These are phyloP conservation scores for Ogataea henricii DNA, from an alignment of 805 yeast species.

Conservation along the genomic window DNA sequence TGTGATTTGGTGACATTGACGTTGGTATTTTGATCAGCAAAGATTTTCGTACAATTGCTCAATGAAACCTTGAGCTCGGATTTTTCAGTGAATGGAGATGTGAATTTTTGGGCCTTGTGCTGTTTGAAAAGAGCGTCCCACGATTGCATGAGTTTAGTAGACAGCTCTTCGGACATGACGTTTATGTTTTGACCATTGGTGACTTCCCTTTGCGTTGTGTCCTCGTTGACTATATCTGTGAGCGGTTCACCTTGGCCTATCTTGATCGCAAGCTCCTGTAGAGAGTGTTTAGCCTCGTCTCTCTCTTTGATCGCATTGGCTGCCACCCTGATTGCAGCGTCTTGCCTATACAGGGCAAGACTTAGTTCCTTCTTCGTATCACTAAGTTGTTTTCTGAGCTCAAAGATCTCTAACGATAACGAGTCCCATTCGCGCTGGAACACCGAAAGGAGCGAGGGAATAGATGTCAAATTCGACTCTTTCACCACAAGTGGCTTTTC, in stretches of 20 bases:
- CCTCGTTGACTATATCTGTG: constrained; percentile 15
- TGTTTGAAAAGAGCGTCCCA: constrained; percentile 20
- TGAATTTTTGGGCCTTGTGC: constrained; percentile 25
- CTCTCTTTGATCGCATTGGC: constrained; percentile 72
- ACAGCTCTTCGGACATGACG: constrained; percentile 6
- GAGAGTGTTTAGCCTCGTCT: constrained; percentile 69
- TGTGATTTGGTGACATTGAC: constrained; percentile 3
- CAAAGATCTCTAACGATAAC: constrained; percentile 75
- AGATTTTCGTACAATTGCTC: constrained; percentile 4
- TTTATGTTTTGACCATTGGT: constrained; percentile 19
- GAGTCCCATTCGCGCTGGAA: constrained; percentile 93
- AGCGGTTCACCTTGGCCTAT: constrained; percentile 32
- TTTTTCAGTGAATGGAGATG: constrained; percentile 15
- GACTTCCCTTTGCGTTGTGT: constrained; percentile 20
- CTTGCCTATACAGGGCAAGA: constrained; percentile 77
- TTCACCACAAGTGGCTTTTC: constrained; percentile 22
- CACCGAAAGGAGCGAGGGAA: constrained; percentile 73
- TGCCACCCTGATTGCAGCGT: constrained; percentile 88
- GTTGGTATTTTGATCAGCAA: constrained; percentile 11
- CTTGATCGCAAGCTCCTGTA: constrained; percentile 54
- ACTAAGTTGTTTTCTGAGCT: constrained; percentile 69
- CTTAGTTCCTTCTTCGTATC: constrained; percentile 72
- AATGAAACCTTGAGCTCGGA: constrained; percentile 4
- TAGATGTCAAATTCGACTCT: constrained; percentile 53
- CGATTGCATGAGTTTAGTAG: constrained; percentile 15